Percentiles rank a stretch among this genome's conserved stretches.
These are phyloP conservation scores for Colletotrichum cereale DNA, from an alignment of 2,329 filamentous ascomycete genomes.

Conservation along the genomic window DNA sequence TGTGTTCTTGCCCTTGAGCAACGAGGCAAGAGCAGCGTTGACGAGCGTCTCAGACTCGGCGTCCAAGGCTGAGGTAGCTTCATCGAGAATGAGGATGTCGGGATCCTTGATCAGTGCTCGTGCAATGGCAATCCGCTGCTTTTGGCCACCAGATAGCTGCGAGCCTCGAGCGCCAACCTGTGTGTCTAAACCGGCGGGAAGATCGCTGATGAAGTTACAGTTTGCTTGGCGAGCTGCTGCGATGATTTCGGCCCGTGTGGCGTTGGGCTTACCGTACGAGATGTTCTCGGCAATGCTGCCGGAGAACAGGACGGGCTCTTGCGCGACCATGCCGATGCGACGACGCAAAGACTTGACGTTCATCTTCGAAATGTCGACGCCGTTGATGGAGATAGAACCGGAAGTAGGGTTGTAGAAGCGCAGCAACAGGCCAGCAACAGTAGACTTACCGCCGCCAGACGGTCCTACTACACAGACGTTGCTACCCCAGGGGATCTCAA, in stretches of 20 bases:
- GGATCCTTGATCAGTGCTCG: conserved; percentile 94
- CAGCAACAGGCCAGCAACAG: conserved; percentile 89
- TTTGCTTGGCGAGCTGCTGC: conserved; percentile 91
- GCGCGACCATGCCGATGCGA: conserved; percentile 93
- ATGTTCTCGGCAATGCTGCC: conserved; percentile 91
- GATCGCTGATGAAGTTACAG: conserved; percentile 96
- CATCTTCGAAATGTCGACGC: conserved; percentile 84
- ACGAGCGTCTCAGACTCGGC: conserved; percentile 97
- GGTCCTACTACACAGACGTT: conserved; percentile 98
- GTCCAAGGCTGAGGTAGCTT: conserved; percentile 95
- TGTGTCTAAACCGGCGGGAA: conserved; percentile 95
- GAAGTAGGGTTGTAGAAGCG: conserved; percentile 89
- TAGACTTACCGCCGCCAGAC: conserved; percentile 96
- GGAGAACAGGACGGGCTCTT: conserved; percentile 94
- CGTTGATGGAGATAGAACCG: conserved; percentile 86
- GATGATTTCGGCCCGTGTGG: conserved; percentile 84
- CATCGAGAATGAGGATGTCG: conserved; percentile 95
- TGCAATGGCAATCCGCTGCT: conserved; percentile 97
- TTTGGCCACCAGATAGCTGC: conserved; percentile 95
- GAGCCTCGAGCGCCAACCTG: conserved; percentile 92
- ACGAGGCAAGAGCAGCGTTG: conserved; percentile 85
- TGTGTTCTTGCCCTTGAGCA: conserved; percentile 90
- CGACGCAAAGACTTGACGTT: conserved; percentile 94
- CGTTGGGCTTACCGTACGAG: conserved; percentile 86
- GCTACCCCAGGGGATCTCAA: conserved; percentile 91